Percentiles rank a stretch among this genome's conserved stretches.
Evolutionary conservation across 441 rosid species (phyloP).

Genomic region (Adansonia rubrostipa): DNA sequence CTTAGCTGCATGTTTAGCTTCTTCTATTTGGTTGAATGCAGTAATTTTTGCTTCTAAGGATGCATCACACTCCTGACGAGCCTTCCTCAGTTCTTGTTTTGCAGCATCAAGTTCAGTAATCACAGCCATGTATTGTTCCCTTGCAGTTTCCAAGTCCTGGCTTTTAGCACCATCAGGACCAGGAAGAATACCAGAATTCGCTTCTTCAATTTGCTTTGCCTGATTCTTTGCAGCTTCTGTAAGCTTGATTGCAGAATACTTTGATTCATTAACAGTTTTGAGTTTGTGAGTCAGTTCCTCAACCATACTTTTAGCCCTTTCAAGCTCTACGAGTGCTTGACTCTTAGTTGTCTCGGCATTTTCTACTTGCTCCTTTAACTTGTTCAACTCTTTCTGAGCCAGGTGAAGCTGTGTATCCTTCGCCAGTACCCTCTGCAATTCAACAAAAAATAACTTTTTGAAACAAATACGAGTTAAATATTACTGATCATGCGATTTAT

Average conservation of each 20-base stretch:
- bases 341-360: conserved; percentile 73
- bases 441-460: background rate
- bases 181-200: conserved; percentile 43
- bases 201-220: conserved; percentile 58
- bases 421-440: conserved; percentile 68
- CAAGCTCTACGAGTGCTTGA: conserved; percentile 78
- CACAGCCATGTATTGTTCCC: conserved; percentile 60
- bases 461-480: conserved; percentile 9
- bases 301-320: conserved; percentile 64
- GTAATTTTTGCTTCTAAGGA: conserved; percentile 56
- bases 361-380: conserved; percentile 70
- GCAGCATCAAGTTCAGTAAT: conserved; percentile 69
- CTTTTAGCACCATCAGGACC: conserved; percentile 50
- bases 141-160: conserved; percentile 57
- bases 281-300: conserved; percentile 73
- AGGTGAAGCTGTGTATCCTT: conserved; percentile 91
- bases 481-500: background rate
- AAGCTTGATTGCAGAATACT: conserved; percentile 58
- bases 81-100: conserved; percentile 74
- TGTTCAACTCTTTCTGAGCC: conserved; percentile 77
- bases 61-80: conserved; percentile 68
- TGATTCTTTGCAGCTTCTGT: conserved; percentile 68
- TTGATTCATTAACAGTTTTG: conserved; percentile 56
- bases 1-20: conserved; percentile 61
- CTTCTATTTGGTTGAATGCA: conserved; percentile 62